phyloP scores from a whole-genome alignment of 2,329 filamentous ascomycete species.

The Cucurbitaria berberidis region DNA sequence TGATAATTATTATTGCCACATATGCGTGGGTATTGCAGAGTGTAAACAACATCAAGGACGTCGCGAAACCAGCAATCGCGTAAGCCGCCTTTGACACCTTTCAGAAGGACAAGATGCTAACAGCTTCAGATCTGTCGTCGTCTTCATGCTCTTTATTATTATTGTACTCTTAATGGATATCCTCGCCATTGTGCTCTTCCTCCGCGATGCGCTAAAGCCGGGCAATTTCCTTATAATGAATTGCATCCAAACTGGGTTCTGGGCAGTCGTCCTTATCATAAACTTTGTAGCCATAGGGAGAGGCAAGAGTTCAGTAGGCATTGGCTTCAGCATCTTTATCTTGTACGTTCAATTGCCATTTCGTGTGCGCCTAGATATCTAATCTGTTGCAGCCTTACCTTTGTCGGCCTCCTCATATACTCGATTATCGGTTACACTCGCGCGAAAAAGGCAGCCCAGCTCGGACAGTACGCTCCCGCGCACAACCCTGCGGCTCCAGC shows the following conservation, averaged over 20 bases:
- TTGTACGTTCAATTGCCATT: conserved; percentile 33
- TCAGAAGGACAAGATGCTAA: conserved; percentile 21
- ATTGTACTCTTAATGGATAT: conserved; percentile 45
- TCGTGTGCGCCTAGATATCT: background rate
- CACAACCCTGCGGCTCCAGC: conserved; percentile 34
- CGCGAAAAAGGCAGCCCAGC: conserved; percentile 42
- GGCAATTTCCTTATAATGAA: conserved; percentile 46
- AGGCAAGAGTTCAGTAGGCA: conserved; percentile 26
- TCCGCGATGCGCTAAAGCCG: conserved; percentile 40
- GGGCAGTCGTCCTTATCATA: conserved; percentile 39
- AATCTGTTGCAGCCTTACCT: conserved; percentile 36
- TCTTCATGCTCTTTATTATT: conserved; percentile 43
- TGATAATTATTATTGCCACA: conserved; percentile 40
- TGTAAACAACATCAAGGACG: conserved; percentile 21
- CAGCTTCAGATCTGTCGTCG: conserved; percentile 29
- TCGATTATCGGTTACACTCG: conserved; percentile 45
- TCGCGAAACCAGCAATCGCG: conserved; percentile 29
- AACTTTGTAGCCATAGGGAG: conserved; percentile 36
- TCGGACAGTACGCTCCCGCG: conserved; percentile 42
- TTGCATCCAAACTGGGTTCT: conserved; percentile 45
- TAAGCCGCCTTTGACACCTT: conserved; percentile 9
- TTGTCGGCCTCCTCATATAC: conserved; percentile 51
- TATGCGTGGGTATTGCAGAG: conserved; percentile 34
- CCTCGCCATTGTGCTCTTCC: conserved; percentile 43
- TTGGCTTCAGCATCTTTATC: conserved; percentile 41